These are phyloP conservation scores for Acacia pycnantha DNA, from an alignment of 331 rosid species.

Conservation along the genomic window DNA sequence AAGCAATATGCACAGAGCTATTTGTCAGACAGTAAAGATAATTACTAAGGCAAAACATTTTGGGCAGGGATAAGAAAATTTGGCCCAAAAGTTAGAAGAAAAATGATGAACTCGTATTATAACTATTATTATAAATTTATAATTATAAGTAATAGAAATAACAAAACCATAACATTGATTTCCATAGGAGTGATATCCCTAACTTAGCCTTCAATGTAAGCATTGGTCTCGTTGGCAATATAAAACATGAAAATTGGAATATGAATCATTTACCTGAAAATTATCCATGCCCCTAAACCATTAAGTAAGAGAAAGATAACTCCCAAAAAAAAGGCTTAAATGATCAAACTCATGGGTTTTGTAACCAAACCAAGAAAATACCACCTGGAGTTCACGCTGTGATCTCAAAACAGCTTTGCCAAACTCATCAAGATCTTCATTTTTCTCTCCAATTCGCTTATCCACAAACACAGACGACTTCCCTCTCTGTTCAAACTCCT, in stretches of 20 bases:
- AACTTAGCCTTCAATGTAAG: background rate
- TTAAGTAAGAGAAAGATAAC: background rate
- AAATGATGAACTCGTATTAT: background rate
- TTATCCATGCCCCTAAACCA: background rate
- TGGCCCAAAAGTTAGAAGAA: background rate
- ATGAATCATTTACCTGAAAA: background rate
- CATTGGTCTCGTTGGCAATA: background rate
- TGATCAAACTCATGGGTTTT: background rate
- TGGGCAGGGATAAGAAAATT: background rate
- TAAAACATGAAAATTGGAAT: background rate
- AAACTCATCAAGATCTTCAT: slow-evolving; percentile 70
- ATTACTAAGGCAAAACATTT: background rate
- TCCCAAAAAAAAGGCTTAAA: background rate
- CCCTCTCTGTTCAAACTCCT: slow-evolving; percentile 69
- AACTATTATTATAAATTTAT: background rate
- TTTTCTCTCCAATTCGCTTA: slow-evolving; percentile 76
- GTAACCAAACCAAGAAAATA: background rate
- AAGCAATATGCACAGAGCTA: background rate
- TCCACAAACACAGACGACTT: slow-evolving; percentile 68
- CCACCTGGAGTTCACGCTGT: slow-evolving; percentile 78
- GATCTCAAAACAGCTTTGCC: slow-evolving; percentile 82
- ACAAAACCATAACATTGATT: background rate
- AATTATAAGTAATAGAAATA: background rate
- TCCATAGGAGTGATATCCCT: background rate
- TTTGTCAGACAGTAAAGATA: background rate